Conservation (phyloP, 371 early-diverging fungal genomes). For the Mortierella sp. region DNA sequence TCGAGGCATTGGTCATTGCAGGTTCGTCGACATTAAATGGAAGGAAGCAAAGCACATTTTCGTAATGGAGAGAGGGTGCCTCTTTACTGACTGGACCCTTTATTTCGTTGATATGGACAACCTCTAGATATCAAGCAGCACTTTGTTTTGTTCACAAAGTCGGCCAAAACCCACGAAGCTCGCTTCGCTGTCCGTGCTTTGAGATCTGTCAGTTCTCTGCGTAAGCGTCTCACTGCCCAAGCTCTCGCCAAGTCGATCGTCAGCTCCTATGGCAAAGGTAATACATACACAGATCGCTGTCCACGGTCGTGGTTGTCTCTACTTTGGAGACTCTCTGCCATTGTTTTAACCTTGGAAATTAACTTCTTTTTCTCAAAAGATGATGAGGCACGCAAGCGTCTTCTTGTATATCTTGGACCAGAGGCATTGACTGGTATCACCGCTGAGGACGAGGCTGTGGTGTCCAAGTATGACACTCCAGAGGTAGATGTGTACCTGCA, state of each 20-base stretch:
- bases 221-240: conserved; percentile 81
- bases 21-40: conserved; percentile 24
- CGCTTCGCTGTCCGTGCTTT: conserved; percentile 91
- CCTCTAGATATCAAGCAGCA: conserved; percentile 86
- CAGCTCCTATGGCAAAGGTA: conserved; percentile 74
- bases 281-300: not conserved
- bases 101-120: no score
- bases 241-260: conserved; percentile 74
- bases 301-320: not conserved
- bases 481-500: conserved; percentile 91
- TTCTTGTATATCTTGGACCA: conserved; percentile 53
- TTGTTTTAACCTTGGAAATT: no score
- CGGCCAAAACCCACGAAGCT: conserved; percentile 86
- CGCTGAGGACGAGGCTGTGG: conserved; percentile 58
- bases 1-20: conserved; percentile 51
- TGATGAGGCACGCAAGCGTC: conserved; percentile 56
- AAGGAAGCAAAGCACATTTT: not conserved
- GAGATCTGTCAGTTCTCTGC: conserved; percentile 82
- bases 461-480: conserved; percentile 70
- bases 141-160: conserved; percentile 83
- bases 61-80: not conserved
- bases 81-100: not conserved
- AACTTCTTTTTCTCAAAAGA: conserved; percentile 21
- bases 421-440: conserved; percentile 62
- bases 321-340: not conserved